These are phyloP conservation scores for Penicillium coffeae DNA, from an alignment of 495 filamentous ascomycete genomes.

Conservation along the genomic window DNA sequence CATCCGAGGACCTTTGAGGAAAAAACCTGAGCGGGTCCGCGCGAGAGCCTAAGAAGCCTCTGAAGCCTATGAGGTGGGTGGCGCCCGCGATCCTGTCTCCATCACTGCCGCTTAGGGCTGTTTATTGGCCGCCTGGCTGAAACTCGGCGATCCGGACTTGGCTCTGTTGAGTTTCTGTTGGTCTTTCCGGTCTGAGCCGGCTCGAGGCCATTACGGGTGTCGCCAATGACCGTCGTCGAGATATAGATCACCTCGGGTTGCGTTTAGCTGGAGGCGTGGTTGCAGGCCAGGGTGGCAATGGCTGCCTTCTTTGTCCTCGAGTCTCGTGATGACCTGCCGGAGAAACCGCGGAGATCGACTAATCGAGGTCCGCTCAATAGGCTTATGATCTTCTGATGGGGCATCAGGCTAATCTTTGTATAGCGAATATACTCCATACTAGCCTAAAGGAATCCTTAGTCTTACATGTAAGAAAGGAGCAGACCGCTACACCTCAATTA, in stretches of 20 bases:
- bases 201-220: not conserved
- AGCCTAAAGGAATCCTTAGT: too few species aligned
- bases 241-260: too few species aligned
- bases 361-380: not conserved
- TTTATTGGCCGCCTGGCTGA: constrained; percentile 23
- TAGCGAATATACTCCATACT: not conserved
- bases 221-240: not conserved
- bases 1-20: constrained; percentile 18
- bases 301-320: not conserved
- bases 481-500: too few species aligned
- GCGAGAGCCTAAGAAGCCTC: not conserved
- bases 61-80: constrained; percentile 27
- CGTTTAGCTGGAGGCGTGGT: too few species aligned
- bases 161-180: constrained; percentile 5
- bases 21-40: not conserved
- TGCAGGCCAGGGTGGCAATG: too few species aligned
- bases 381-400: not conserved
- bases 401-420: not conserved
- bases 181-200: constrained; percentile 27
- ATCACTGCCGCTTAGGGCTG: not conserved
- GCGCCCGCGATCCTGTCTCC: constrained; percentile 22
- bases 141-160: constrained; percentile 32
- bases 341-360: not conserved
- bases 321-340: not conserved
- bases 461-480: too few species aligned